Evolutionary conservation across 306 rosid genomes (phyloP).

Genomic region (Rosa rugosa): DNA sequence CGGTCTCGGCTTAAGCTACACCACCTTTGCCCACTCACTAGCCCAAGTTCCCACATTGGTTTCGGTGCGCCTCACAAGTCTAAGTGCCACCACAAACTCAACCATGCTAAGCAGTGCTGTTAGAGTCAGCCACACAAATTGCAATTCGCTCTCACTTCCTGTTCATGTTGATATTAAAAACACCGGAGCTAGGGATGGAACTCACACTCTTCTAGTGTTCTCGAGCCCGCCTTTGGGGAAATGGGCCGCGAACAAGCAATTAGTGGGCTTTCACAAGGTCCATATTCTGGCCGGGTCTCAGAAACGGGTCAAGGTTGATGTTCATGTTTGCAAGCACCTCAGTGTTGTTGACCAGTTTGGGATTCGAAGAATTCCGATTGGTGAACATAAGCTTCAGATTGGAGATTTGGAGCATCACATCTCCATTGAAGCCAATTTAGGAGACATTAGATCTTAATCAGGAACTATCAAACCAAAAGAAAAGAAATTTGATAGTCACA

Average conservation of each 20-base stretch:
- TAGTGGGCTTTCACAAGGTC: slow-evolving; percentile 62
- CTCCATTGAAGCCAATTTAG: slow-evolving; percentile 35
- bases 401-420: slow-evolving; percentile 70
- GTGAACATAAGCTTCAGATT: slow-evolving; percentile 65
- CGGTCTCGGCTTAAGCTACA: slow-evolving; percentile 78
- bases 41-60: slow-evolving; percentile 50
- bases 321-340: slow-evolving; percentile 74
- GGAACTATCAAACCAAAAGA: slow-evolving; percentile 1
- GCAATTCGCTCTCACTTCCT: slow-evolving; percentile 33
- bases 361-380: slow-evolving; percentile 74
- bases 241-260: slow-evolving; percentile 46
- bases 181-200: slow-evolving; percentile 67
- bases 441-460: slow-evolving; percentile 28
- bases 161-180: slow-evolving; percentile 60
- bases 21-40: slow-evolving; percentile 46
- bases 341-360: slow-evolving; percentile 72
- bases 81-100: slow-evolving; percentile 38
- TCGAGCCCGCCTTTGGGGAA: slow-evolving; percentile 48
- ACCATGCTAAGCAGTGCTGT: slow-evolving; percentile 31
- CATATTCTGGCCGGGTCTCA: slow-evolving; percentile 52
- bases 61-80: slow-evolving; percentile 27
- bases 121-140: slow-evolving; percentile 48
- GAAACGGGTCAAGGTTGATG: slow-evolving; percentile 38
- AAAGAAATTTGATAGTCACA: slow-evolving; percentile 19
- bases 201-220: slow-evolving; percentile 63